Evolutionary conservation across 495 filamentous ascomycete species (phyloP).

Genomic region (Aspergillus baeticus): DNA sequence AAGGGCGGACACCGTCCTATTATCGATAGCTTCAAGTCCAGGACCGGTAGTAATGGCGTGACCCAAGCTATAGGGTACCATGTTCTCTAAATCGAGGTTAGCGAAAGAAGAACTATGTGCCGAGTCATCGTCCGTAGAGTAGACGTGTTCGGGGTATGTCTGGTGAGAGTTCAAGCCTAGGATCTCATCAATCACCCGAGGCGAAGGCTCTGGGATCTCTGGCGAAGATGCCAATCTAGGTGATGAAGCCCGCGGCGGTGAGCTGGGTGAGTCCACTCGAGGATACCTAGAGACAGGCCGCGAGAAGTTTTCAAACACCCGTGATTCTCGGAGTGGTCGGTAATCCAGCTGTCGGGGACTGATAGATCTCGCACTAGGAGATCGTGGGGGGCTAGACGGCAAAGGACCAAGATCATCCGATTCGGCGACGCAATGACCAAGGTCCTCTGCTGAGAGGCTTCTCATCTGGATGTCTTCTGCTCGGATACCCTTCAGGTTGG

Average conservation of each 20-base stretch:
- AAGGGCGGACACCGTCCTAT: constrained; percentile 40
- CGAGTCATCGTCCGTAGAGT: constrained; percentile 27
- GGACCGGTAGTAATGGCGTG: constrained; percentile 44
- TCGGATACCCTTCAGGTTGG: constrained; percentile 60
- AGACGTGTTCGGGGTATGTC: constrained; percentile 36
- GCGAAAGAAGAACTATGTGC: constrained; percentile 13
- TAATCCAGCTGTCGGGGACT: constrained; percentile 18
- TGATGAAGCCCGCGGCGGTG: constrained; percentile 28
- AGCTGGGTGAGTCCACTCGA: constrained; percentile 27
- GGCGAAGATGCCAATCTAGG: constrained; percentile 32
- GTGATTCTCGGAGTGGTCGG: constrained; percentile 29
- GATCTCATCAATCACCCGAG: constrained; percentile 45
- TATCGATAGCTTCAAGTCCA: constrained; percentile 46
- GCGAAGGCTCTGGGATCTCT: constrained; percentile 38
- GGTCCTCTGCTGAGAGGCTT: constrained; percentile 57
- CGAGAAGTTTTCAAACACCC: constrained; percentile 49
- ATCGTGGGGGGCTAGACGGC: constrained; percentile 19
- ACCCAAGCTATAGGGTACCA: constrained; percentile 16
- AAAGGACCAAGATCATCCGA: constrained; percentile 20
- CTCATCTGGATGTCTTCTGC: constrained; percentile 64
- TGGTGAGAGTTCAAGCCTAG: constrained; percentile 31
- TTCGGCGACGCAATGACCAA: constrained; percentile 23
- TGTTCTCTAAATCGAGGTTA: constrained; percentile 20
- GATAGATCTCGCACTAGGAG: constrained; percentile 15
- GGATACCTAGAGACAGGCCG: constrained; percentile 43